These are phyloP conservation scores for Phytopythium kandeliae DNA, from an alignment of 352 stramenopile genomes.

Conservation along the genomic window DNA sequence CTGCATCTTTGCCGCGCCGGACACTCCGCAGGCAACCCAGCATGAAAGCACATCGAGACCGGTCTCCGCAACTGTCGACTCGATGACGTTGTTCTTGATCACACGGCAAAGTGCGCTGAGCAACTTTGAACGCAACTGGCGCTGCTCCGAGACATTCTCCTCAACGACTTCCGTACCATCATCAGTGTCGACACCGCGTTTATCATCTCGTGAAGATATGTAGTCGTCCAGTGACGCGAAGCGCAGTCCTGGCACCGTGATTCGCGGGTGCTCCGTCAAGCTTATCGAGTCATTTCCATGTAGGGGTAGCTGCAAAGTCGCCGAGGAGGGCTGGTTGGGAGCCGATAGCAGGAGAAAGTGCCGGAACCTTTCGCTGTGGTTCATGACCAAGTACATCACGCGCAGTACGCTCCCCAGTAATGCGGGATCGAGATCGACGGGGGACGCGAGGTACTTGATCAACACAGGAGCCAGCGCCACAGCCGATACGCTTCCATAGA, in stretches of 20 bases:
- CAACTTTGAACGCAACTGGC: constrained; percentile 28
- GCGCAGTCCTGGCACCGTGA: constrained; percentile 28
- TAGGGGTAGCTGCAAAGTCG: not conserved
- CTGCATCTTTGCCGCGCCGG: constrained; percentile 6
- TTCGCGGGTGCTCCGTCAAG: constrained; percentile 28
- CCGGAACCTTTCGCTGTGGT: constrained; percentile 42
- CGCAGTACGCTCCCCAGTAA: constrained; percentile 43
- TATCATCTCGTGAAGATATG: constrained; percentile 20
- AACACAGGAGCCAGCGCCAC: constrained; percentile 40
- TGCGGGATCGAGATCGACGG: constrained; percentile 27
- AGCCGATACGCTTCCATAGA: constrained; percentile 31
- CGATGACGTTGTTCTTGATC: constrained; percentile 46
- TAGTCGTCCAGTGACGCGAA: constrained; percentile 47
- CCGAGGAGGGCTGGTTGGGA: not conserved
- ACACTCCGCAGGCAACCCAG: constrained; percentile 30
- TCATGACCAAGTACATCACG: constrained; percentile 46
- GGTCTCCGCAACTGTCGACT: constrained; percentile 31
- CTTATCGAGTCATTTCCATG: constrained; percentile 1
- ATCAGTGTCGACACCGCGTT: not conserved
- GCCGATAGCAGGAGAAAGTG: constrained; percentile 36
- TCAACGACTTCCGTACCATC: constrained; percentile 7
- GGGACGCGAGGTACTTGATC: constrained; percentile 40
- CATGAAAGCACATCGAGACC: constrained; percentile 34
- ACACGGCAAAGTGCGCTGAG: constrained; percentile 41
- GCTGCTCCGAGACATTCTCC: constrained; percentile 26